Conservation (phyloP, 176 grass and related monocot species). For the Triticum timopheevii region DNA sequence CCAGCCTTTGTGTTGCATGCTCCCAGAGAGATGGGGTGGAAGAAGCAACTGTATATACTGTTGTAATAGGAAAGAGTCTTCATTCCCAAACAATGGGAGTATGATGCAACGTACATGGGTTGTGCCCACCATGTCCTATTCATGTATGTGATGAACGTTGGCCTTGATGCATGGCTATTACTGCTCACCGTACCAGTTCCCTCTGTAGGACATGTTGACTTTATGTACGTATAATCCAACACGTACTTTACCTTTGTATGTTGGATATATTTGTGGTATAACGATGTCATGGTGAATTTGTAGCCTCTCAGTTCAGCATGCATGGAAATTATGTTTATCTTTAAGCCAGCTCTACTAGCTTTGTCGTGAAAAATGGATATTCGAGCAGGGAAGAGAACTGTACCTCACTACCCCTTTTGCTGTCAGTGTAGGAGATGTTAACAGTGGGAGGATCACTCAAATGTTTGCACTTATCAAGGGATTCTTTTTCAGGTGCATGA, state of each 20-base stretch:
- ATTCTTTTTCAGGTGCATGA: too few species aligned
- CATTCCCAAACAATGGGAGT: neutral
- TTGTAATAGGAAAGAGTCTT: neutral
- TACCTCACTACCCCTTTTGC: too few species aligned
- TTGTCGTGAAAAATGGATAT: too few species aligned
- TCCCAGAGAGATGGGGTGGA: neutral
- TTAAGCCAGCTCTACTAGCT: too few species aligned
- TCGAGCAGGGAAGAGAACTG: too few species aligned
- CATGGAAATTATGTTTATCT: too few species aligned
- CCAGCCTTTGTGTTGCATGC: neutral
- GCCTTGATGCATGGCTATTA: neutral
- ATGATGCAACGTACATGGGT: constrained; percentile 6
- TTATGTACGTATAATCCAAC: neutral
- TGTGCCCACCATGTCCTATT: neutral
- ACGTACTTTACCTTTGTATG: neutral
- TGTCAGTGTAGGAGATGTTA: too few species aligned
- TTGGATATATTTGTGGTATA: too few species aligned
- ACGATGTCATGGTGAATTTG: neutral
- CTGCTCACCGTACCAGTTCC: neutral
- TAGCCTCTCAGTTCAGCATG: neutral
- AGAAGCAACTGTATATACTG: neutral
- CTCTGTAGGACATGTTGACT: neutral
- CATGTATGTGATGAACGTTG: neutral
- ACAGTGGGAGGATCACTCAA: too few species aligned
- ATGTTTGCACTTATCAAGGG: too few species aligned